Conservation (phyloP, 2,329 filamentous ascomycete genomes). For the Acrocalymma vagum region DNA sequence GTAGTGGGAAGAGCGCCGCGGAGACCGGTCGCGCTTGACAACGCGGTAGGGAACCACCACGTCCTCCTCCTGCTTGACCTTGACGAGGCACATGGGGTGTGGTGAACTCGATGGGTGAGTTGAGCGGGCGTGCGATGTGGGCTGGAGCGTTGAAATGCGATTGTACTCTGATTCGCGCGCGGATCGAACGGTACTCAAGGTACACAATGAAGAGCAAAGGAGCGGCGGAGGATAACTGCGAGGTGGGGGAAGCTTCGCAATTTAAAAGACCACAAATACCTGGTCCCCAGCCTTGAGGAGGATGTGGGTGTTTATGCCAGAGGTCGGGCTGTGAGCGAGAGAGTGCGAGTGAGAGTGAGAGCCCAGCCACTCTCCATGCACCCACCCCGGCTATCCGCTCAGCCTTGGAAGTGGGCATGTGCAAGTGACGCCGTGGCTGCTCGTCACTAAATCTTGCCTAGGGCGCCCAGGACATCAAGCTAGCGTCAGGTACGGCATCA, state of each 20-base stretch:
- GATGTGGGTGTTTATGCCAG: constrained; percentile 25
- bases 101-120: neutral
- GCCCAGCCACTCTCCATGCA: constrained; percentile 40
- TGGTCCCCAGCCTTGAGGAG: constrained; percentile 4
- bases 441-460: constrained; percentile 20
- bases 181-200: constrained; percentile 25
- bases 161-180: constrained; percentile 43
- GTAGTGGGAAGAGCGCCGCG: constrained; percentile 34
- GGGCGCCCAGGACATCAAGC: constrained; percentile 19
- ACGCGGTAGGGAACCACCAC: constrained; percentile 51
- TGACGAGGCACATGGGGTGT: constrained; percentile 55
- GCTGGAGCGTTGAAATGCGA: constrained; percentile 27
- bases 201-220: constrained; percentile 11
- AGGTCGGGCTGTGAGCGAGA: constrained; percentile 30
- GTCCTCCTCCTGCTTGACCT: constrained; percentile 55
- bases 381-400: constrained; percentile 33
- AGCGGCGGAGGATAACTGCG: too few species aligned
- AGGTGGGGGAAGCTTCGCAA: neutral
- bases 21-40: constrained; percentile 36
- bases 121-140: neutral
- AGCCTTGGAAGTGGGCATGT: constrained; percentile 32
- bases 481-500: constrained; percentile 30
- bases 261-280: constrained; percentile 2
- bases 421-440: constrained; percentile 28
- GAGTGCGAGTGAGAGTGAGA: too few species aligned